Evolutionary conservation across 1,284 basidiomycete genomes (phyloP), one percentile per base, ranked within the genome.

Genomic region (Trichosporon inkin): DNA sequence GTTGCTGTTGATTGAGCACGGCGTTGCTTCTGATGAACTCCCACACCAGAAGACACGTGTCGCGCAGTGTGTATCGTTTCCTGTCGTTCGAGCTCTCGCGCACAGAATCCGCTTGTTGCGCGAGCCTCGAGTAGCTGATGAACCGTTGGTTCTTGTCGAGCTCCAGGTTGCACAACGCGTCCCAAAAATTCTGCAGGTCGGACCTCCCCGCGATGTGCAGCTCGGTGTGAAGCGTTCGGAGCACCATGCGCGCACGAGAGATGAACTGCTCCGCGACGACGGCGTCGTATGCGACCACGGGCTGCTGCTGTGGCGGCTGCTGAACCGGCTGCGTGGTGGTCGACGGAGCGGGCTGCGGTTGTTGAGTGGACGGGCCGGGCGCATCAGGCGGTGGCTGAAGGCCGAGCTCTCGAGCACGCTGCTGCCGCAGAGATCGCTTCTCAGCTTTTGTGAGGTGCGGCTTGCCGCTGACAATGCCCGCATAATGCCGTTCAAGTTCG

Each of bases 251-350:
- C 8, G 44, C 44, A 28, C 44, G 44, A 19, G 22, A 28, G 22
- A 49, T 49, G 24, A 49, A 49, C 44, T 49, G 44, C 24, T 49
- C 44, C 24, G 44, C 44, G 13, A 49, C 44, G 24, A 32, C 44
- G 1, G 44, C 24, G 44, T 49, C 44, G 44, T n/a, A 49, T 16
- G 13, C 24, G 3, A 24, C 22, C 24, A 24, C 6, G 16, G 7
- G 16, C 7, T 4, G 7, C 38, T 17, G 38, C 6, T 40, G 16
- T 17, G 14, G 24, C 16, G 22, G 24, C 16, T 8, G 22, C 16
- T 49, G 17, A 19, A 22, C 10, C 1, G 22, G 44, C 41, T 28
- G 22, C 1, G 44, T 2, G 11, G 24, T 22, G 3, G 6, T 22
- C 1, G 44, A 16, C 13, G 16, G 24, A 13, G 22, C 20, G 13